Conservation (phyloP, 805 yeast genomes). For the Starmerella roubikii region DNA sequence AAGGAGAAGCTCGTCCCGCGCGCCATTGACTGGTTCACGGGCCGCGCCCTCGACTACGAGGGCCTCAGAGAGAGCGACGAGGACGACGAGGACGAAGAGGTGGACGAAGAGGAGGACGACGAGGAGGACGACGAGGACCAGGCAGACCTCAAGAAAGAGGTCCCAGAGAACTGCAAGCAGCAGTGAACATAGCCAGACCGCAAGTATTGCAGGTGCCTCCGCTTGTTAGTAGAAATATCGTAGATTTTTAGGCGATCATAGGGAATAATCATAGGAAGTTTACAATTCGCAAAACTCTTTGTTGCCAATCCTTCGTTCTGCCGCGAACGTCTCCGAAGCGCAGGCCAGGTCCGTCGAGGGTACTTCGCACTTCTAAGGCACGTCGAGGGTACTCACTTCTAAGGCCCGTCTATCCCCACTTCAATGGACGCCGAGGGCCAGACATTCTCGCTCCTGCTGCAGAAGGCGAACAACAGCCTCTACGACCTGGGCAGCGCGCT, state of each 20-base stretch:
- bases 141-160: constrained; percentile 31
- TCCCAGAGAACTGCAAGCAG: constrained; percentile 50
- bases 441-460: constrained; percentile 9
- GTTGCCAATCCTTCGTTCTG: too few relatives aligned
- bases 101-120: constrained; percentile 48
- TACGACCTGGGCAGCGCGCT: constrained; percentile 18
- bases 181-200: too few relatives aligned
- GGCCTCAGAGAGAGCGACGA: constrained; percentile 45
- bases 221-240: too few relatives aligned
- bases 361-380: too few relatives aligned
- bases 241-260: too few relatives aligned
- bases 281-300: too few relatives aligned
- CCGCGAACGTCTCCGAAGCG: too few relatives aligned
- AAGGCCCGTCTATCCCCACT: too few relatives aligned
- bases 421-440: constrained; percentile 17
- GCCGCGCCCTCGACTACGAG: constrained; percentile 78
- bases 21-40: constrained; percentile 98
- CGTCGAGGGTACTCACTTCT: too few relatives aligned
- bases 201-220: too few relatives aligned
- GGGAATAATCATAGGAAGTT: too few relatives aligned
- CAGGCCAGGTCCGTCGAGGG: too few relatives aligned
- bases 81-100: constrained; percentile 48
- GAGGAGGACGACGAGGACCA: constrained; percentile 33
- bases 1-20: constrained; percentile 92
- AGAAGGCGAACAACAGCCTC: constrained; percentile 15